Evolutionary conservation across 805 yeast genomes (phyloP), one percentile per base, ranked within the genome.

Genomic region (Suhomyces faveliae): DNA sequence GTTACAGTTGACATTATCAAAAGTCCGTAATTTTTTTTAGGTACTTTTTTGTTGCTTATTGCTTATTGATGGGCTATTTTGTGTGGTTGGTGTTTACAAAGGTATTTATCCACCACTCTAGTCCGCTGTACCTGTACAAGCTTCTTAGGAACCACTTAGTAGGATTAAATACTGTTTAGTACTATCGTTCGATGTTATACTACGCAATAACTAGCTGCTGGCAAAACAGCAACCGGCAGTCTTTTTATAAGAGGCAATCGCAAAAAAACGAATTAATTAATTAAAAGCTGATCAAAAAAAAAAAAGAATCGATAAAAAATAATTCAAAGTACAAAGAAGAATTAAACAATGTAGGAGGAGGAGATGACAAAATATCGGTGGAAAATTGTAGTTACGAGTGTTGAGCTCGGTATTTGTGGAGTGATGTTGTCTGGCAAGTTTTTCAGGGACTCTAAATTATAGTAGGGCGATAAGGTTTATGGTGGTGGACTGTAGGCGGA

Each of bases 171-270:
- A 27, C 30, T 27, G 15, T 27, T 9, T 17, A 17, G 37, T 33
- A 33, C 37, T 17, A 30, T 6, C 13, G 35, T 15, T 24, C 10
- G 37, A 33, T 33, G 21, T 9, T 33, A 33, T 27, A 33, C n/a
- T 15, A 3, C 37, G 21, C 21, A 9, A 33, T 6, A n/a, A 33
- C 37, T 17, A 13, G 37, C 37, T 12, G 21, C 9, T 9, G 13
- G 23, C 25, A 20, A 15, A 20, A 12, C 23, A 21, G 40, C 15
- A 21, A 21, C 20, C 5, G 40, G 25, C 40, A 19, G 25, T 19
- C 40, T 37, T 20, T 19, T 21, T 37, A 37, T 37, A 37, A 19
- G 40, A 15, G 40, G 40, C 13, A 11, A 37, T 37, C 12, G 40
- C 15, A 21, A 37, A 37, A 20, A 37, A 37, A 20, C 11, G 9